Evolutionary conservation across 176 grass and related monocot genomes (phyloP).

Genomic region (Ensete glaucum): DNA sequence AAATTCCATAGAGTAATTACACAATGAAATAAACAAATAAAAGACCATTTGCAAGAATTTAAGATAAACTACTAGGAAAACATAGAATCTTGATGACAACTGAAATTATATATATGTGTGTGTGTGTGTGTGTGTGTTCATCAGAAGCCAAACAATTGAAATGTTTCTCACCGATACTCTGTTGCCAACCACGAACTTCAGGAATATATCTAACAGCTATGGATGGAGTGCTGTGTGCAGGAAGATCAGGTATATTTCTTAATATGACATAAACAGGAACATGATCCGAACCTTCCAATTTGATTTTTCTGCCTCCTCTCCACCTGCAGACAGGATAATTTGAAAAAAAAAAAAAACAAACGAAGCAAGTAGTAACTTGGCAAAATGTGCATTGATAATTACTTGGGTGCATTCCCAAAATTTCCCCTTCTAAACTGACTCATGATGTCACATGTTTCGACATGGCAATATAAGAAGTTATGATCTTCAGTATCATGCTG

Average conservation of each 20-base stretch:
- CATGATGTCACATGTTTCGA: conserved; percentile 85
- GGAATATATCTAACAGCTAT: conserved; percentile 82
- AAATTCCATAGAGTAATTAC: too few species aligned
- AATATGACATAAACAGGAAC: conserved; percentile 76
- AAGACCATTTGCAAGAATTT: too few species aligned
- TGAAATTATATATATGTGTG: too few species aligned
- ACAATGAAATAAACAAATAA: too few species aligned
- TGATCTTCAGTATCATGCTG: conserved; percentile 39
- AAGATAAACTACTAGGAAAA: too few species aligned
- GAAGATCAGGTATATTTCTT: conserved; percentile 55
- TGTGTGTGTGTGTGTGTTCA: too few species aligned
- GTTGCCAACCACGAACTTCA: conserved; percentile 75
- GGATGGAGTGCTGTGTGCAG: conserved; percentile 56
- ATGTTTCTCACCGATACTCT: conserved; percentile 55
- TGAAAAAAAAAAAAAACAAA: conserved; percentile 17
- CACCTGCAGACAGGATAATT: conserved; percentile 57
- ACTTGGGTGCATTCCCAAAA: conserved; percentile 57
- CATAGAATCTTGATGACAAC: too few species aligned
- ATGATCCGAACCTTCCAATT: conserved; percentile 99
- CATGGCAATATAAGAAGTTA: conserved; percentile 70
- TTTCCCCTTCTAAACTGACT: conserved; percentile 75
- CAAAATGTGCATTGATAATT: conserved; percentile 17
- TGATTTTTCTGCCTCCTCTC: conserved; percentile 86
- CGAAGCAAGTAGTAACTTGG: background rate
- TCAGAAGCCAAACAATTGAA: too few species aligned